Evolutionary conservation across 148 eudicot genomes (phyloP).

Genomic region (Silene uniflora): DNA sequence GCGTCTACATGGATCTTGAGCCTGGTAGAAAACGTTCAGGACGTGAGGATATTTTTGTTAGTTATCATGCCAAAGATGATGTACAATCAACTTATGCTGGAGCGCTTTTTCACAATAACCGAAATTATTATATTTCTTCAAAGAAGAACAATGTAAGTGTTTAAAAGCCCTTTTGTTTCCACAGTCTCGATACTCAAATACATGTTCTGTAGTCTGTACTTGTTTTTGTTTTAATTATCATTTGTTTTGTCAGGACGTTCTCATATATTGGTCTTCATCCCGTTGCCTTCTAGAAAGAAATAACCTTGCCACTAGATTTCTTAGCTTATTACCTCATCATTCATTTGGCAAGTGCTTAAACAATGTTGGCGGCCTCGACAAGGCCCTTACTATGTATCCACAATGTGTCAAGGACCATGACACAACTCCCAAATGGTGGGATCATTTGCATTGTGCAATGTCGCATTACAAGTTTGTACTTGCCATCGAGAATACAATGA

Average conservation of each 20-base stretch:
- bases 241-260: slow-evolving; percentile 53
- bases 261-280: slow-evolving; percentile 98
- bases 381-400: slow-evolving; percentile 78
- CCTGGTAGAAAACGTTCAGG: slow-evolving; percentile 86
- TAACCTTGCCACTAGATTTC: slow-evolving; percentile 59
- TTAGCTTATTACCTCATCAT: slow-evolving; percentile 65
- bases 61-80: slow-evolving; percentile 93
- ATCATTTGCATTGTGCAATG: slow-evolving; percentile 96
- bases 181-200: not conserved
- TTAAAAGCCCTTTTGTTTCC: not conserved
- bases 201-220: not conserved
- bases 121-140: slow-evolving; percentile 71
- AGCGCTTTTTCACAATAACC: slow-evolving; percentile 78
- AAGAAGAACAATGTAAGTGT: slow-evolving; percentile 67
- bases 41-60: slow-evolving; percentile 73
- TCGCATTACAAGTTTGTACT: slow-evolving; percentile 94
- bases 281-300: slow-evolving; percentile 87
- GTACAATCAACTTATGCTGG: slow-evolving; percentile 98
- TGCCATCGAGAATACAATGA: slow-evolving; percentile 84
- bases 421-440: slow-evolving; percentile 87
- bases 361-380: slow-evolving; percentile 87
- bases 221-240: not conserved
- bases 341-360: slow-evolving; percentile 97
- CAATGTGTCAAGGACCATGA: slow-evolving; percentile 54
- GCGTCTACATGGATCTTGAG: slow-evolving; percentile 94